These are phyloP conservation scores for Schwanniomyces sp. DNA, from an alignment of 805 yeast genomes.

Conservation along the genomic window DNA sequence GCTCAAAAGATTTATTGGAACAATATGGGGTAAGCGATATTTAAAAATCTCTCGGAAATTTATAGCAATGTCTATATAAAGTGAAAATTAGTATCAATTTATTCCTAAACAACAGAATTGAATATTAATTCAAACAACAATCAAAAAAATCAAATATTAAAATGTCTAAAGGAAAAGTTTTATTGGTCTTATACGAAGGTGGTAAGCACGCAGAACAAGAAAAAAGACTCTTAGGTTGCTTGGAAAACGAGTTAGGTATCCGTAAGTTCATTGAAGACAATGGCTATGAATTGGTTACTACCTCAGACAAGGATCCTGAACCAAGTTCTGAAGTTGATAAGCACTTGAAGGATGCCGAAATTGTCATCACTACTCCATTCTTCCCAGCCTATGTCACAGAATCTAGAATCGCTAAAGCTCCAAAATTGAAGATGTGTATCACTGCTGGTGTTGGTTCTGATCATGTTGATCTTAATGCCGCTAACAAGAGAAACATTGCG, in stretches of 20 bases:
- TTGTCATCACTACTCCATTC: conserved; percentile 80
- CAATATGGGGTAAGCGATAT: no score
- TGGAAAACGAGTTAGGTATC: conserved; percentile 76
- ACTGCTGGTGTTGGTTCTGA: conserved; percentile 89
- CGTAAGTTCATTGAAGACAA: conserved; percentile 59
- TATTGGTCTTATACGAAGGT: no score
- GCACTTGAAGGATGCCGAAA: conserved; percentile 69
- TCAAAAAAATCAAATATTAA: no score
- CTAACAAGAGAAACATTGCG: conserved; percentile 60
- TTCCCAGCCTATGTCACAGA: conserved; percentile 74
- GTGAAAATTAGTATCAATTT: no score
- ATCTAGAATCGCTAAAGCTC: conserved; percentile 67
- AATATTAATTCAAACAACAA: no score
- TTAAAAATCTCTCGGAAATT: no score
- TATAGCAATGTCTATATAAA: no score
- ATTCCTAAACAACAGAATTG: no score
- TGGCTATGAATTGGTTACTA: conserved; percentile 68
- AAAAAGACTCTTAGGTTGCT: conserved; percentile 62
- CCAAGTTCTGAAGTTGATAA: conserved; percentile 57
- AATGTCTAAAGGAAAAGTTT: no score
- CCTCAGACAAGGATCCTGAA: conserved; percentile 67
- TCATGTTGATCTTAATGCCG: conserved; percentile 71
- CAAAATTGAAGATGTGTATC: conserved; percentile 65
- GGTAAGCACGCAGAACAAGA: conserved; percentile 60
- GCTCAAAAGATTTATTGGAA: no score